These are phyloP conservation scores for Penicillium capsulatum DNA, from an alignment of 2,329 filamentous ascomycete genomes.

Conservation along the genomic window DNA sequence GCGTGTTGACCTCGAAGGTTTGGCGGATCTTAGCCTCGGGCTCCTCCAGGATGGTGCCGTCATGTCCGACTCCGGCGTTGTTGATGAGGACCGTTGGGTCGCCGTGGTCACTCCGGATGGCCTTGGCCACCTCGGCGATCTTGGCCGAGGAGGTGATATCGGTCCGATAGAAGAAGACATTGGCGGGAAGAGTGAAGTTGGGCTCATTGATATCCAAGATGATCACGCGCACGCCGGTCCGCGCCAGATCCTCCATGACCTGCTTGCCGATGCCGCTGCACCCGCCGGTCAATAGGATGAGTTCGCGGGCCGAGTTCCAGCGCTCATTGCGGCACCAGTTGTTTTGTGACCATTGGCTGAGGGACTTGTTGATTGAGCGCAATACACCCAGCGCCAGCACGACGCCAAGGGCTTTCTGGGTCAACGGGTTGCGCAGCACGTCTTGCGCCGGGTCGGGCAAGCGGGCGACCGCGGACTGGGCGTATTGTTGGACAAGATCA, in stretches of 20 bases:
- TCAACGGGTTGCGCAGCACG: slow-evolving; percentile 24
- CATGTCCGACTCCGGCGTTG: slow-evolving; percentile 49
- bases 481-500: slow-evolving; percentile 24
- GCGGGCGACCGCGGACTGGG: slow-evolving; percentile 20
- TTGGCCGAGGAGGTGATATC: slow-evolving; percentile 36
- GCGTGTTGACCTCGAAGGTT: slow-evolving; percentile 52
- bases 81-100: slow-evolving; percentile 48
- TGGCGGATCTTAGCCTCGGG: slow-evolving; percentile 43
- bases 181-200: slow-evolving; percentile 28
- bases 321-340: slow-evolving; percentile 27
- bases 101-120: slow-evolving; percentile 40
- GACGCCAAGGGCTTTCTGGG: slow-evolving; percentile 25
- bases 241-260: slow-evolving; percentile 31
- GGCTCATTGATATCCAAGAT: slow-evolving; percentile 39
- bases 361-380: slow-evolving; percentile 26
- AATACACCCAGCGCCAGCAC: slow-evolving; percentile 25
- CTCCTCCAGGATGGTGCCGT: slow-evolving; percentile 47
- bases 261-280: slow-evolving; percentile 39
- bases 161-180: slow-evolving; percentile 35
- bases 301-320: slow-evolving; percentile 28
- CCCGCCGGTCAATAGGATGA: slow-evolving; percentile 38
- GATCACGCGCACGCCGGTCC: slow-evolving; percentile 30
- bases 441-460: slow-evolving; percentile 29
- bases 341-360: slow-evolving; percentile 30
- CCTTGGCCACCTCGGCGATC: slow-evolving; percentile 32